A percentile compares a stretch with the other conserved stretches of the same genome.
Evolutionary conservation across 345 rosid species (phyloP).

Genomic region (Fremontodendron californicum): DNA sequence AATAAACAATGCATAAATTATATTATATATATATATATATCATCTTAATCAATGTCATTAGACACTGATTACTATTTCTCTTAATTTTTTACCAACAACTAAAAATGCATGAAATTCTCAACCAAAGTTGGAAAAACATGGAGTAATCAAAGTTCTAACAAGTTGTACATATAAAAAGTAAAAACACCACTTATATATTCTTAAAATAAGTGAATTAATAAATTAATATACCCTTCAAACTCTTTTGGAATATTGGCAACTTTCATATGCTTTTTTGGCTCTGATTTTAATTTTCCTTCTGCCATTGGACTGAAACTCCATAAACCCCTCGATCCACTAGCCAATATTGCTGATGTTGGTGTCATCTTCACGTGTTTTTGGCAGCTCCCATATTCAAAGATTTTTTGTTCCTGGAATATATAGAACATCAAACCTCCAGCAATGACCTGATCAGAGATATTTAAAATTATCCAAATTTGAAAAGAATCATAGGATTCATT

Average conservation of each 20-base stretch:
- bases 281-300: neutral
- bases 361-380: neutral
- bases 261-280: neutral
- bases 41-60: too few species aligned
- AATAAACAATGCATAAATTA: too few species aligned
- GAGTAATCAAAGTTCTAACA: neutral
- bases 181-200: neutral
- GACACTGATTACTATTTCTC: too few species aligned
- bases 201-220: neutral
- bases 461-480: constrained; percentile 1
- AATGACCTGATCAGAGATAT: neutral
- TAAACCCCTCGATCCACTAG: neutral
- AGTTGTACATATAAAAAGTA: neutral
- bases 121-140: neutral
- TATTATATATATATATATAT: too few species aligned
- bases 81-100: too few species aligned
- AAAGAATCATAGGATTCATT: constrained; percentile 15
- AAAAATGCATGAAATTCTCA: neutral
- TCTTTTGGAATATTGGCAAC: neutral
- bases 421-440: neutral
- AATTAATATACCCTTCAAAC: neutral
- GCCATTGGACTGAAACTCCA: neutral
- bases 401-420: constrained; percentile 1
- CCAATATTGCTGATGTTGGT: neutral
- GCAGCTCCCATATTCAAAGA: neutral